Base-by-base conservation (phyloP, 2,329 filamentous ascomycete genomes). In the Epichloe elymi region DNA sequence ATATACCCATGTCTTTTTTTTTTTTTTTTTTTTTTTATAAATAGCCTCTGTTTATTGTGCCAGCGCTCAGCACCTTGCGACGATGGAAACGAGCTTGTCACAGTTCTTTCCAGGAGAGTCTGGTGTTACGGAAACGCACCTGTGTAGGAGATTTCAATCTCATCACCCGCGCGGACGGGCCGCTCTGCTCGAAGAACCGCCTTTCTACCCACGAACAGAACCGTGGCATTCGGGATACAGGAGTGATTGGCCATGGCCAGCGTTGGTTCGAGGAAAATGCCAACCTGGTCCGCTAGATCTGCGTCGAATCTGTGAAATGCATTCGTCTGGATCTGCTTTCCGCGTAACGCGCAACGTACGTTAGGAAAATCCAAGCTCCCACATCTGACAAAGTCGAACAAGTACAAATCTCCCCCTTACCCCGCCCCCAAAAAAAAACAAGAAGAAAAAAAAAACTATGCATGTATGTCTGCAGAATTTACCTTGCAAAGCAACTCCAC, bases 181-280 rank as follows among this genome's bases (percentile, higher is more conserved):
- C 58, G 61, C 50, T 75, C 69, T 2, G 79, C 75, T 38, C 73
- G 69, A 14, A 84, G 62, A 3, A 74, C 63, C 3, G 77, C 74
- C 4, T 63, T 68, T 5, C 78, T 70, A 4, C 74, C 74, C 39
- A 72, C 57, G 49, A 82, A 82, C 42, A 74, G 70, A 15, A 83
- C 74, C 46, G 73, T 67, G 1, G 79, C 77, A 55, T 81, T 83
- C 3, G 80, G 80, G 2, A 74, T 61, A 55, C 80, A 84, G 0
- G 78, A 79, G 60, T 84, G 80, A 55, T 84, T 83, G 20, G 72
- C 71, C 73, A 82, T 79, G 52, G 78, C 75, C 41, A 81, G 65
- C 3, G 63, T 70, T 1, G 75, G 69, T 55, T 81, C 75, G 38
- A 83, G 64, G 54, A 78, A 82, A 33, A 80, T 67, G 23, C 78